Conservation (phyloP, 1,139 yeast genomes). For the Blastobotrys illinoisensis region DNA sequence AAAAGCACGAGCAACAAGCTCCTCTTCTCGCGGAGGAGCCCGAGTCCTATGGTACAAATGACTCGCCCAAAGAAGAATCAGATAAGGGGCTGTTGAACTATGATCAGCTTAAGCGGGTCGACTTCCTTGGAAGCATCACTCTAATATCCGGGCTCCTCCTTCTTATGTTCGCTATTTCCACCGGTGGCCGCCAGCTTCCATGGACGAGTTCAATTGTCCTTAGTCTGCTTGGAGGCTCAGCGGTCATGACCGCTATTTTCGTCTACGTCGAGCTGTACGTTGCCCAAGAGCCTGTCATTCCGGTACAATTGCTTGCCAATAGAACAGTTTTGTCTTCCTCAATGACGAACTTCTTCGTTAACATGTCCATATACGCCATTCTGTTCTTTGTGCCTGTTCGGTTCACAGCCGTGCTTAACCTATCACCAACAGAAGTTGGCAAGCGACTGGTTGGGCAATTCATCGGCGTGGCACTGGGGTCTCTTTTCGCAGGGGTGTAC, state of each 20-base stretch:
- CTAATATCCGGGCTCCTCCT: conserved; percentile 50
- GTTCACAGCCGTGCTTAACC: conserved; percentile 50
- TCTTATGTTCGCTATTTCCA: conserved; percentile 58
- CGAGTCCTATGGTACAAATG: neutral
- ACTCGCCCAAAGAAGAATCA: too few relatives aligned
- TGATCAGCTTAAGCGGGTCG: conserved; percentile 42
- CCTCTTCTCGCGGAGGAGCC: neutral
- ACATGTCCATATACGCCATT: conserved; percentile 50
- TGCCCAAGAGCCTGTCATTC: conserved; percentile 65
- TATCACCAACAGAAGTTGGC: conserved; percentile 58
- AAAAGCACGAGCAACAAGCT: neutral
- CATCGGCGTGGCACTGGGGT: conserved; percentile 63
- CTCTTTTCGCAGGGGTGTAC: conserved; percentile 61
- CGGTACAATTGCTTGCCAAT: conserved; percentile 48
- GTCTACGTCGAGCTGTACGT: conserved; percentile 47
- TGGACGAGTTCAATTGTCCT: conserved; percentile 37
- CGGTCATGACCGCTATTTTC: conserved; percentile 34
- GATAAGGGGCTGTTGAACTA: too few relatives aligned
- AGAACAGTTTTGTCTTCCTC: conserved; percentile 62
- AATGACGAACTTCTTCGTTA: conserved; percentile 59
- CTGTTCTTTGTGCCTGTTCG: conserved; percentile 62
- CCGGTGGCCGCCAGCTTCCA: conserved; percentile 58
- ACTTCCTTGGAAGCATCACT: conserved; percentile 62
- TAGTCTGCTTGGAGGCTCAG: conserved; percentile 17
- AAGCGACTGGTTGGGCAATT: conserved; percentile 59